Conservation (phyloP, 23 red algal genomes). For the Gracilaria domingensis region DNA sequence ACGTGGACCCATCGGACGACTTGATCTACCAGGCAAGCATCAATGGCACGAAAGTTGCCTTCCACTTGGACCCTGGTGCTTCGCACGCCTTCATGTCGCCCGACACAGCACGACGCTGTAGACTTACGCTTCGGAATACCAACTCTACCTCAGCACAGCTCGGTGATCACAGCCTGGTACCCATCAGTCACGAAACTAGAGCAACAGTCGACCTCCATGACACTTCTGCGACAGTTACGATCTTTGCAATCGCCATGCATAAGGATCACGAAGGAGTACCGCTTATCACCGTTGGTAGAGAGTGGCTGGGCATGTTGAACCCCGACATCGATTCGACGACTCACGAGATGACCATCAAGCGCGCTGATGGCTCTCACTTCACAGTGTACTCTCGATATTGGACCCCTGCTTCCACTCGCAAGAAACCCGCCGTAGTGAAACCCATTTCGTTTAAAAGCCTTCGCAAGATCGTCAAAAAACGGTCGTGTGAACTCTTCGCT, state of each 20-base stretch:
- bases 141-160: background rate
- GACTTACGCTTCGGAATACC: too few relatives aligned
- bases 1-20: background rate
- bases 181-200: background rate
- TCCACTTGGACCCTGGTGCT: background rate
- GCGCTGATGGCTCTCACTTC: background rate
- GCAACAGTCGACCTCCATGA: too few relatives aligned
- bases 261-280: background rate
- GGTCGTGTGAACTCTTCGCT: background rate
- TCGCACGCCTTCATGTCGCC: slow-evolving; percentile 2
- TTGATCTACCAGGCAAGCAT: background rate
- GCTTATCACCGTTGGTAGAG: background rate
- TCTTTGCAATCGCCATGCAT: background rate
- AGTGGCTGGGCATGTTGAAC: background rate
- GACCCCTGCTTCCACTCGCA: background rate
- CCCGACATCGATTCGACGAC: background rate
- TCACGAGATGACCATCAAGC: background rate
- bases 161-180: too few relatives aligned
- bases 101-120: background rate
- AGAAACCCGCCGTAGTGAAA: background rate
- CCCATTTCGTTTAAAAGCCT: background rate
- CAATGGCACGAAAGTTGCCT: background rate
- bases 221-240: background rate
- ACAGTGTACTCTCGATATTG: background rate
- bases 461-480: background rate